Base-by-base conservation (phyloP, 2,329 filamentous ascomycete species). In the Colletotrichum destructivum region DNA sequence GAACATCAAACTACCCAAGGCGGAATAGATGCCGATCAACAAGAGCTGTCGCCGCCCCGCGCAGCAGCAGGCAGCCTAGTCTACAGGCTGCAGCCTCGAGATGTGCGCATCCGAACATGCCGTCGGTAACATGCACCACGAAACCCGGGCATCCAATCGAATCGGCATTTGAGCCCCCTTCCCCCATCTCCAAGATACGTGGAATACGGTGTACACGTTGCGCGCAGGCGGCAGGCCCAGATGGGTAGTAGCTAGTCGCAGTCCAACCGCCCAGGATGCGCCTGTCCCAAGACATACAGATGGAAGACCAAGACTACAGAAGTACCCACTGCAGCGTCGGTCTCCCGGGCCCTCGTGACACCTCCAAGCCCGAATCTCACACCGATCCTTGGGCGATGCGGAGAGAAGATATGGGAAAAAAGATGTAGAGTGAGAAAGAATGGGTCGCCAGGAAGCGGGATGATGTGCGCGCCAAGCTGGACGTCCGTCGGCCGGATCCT, bases 1-100 rank as follows among this genome's bases (percentile, higher is more conserved):
- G 12, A 46, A 54, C 23, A 61, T 59, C 8, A 21, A 57, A 21
- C 16, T 59, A 38, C 51, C 57, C 52, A 40, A 62, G 69, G 52
- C 64, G 64, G 51, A 68, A 21, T 54, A 46, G 57, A 40, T 35
- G 69, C 64, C 69, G 69, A 68, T 71, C 69, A 62, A 57, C n/a
- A n/a, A 18, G 13, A 71, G 64, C 44, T 57, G 57, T 57, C 57
- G 57, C 56, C 51, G 54, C 54, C 54, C 31, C 35, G n/a, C n/a
- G 54, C 21, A 42, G 35, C 35, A 21, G 47, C 26, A 35, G 31
- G 31, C 8, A 9, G 31, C 2, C 31, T 35, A 35, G 31, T 35
- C 31, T 35, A 9, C 31, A 35, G 31, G 8, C 63, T 56, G 56
- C 63, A 67, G 64, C 3, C 26, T 52, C 44, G 21, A 71, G 63